Conservation (phyloP, 108 stramenopile genomes). For the Fistulifera solaris region DNA sequence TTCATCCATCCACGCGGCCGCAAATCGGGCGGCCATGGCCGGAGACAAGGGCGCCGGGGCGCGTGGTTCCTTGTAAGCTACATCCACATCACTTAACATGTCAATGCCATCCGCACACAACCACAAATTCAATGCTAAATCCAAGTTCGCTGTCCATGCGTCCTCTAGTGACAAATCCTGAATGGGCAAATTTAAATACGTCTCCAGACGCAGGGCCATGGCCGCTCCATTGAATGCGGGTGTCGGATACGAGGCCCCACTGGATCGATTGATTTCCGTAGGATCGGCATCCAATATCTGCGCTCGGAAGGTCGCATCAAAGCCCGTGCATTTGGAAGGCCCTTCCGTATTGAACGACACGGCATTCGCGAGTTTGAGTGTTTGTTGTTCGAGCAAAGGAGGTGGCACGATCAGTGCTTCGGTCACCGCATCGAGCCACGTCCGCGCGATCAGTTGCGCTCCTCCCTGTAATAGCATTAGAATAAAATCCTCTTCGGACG, state of each 20-base stretch:
- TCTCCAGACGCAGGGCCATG: slow-evolving; percentile 59
- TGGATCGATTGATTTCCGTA: slow-evolving; percentile 45
- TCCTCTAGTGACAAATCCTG: slow-evolving; percentile 40
- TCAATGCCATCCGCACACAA: slow-evolving; percentile 85
- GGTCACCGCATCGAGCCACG: slow-evolving; percentile 56
- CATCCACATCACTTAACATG: slow-evolving; percentile 22
- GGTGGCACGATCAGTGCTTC: slow-evolving; percentile 53
- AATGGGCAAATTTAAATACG: slow-evolving; percentile 51
- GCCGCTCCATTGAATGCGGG: slow-evolving; percentile 49
- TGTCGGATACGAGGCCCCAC: slow-evolving; percentile 61
- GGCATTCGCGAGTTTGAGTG: slow-evolving; percentile 64
- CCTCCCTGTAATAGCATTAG: slow-evolving; percentile 53
- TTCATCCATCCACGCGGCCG: slow-evolving; percentile 69
- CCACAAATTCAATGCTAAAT: slow-evolving; percentile 73
- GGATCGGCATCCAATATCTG: slow-evolving; percentile 18
- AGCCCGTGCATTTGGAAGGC: slow-evolving; percentile 19
- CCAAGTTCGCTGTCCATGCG: slow-evolving; percentile 56
- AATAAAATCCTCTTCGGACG: slow-evolving; percentile 55
- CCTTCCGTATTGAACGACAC: slow-evolving; percentile 44
- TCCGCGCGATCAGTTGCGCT: slow-evolving; percentile 11
- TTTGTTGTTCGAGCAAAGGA: slow-evolving; percentile 17
- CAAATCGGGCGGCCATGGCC: slow-evolving; percentile 44
- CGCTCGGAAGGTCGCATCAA: slow-evolving; percentile 28
- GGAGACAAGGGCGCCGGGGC: slow-evolving; percentile 15
- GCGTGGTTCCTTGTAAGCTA: slow-evolving; percentile 7